A percentile compares a stretch with the other conserved stretches of the same genome.
phyloP scores from a whole-genome alignment of 495 filamentous ascomycete genomes.

The Bathelium albidoporum region DNA sequence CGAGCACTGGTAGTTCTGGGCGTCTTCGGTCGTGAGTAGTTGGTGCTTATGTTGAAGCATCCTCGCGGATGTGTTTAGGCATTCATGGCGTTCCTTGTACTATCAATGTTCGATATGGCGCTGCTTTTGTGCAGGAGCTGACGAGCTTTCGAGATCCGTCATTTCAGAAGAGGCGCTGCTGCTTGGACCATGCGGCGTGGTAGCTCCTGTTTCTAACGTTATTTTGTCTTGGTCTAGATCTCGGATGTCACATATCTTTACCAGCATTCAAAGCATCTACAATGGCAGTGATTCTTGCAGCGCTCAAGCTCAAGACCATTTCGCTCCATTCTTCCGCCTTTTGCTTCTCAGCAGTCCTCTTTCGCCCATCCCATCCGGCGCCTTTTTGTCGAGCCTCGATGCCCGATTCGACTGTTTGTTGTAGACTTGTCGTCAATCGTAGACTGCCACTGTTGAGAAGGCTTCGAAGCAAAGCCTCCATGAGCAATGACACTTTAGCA shows the following conservation, averaged over 20 bases:
- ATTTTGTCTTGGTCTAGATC: not conserved
- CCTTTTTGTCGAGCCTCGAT: not conserved
- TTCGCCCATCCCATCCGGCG: not conserved
- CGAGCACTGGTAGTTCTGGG: not conserved
- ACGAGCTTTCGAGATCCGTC: not conserved
- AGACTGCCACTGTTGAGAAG: not conserved
- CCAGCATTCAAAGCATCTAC: not conserved
- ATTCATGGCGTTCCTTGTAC: too few relatives aligned
- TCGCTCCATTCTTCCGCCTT: not conserved
- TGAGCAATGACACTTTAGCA: conserved; percentile 63
- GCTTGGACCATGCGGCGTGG: not conserved
- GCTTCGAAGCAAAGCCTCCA: conserved; percentile 54
- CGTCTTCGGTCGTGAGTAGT: not conserved
- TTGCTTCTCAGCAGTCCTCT: not conserved
- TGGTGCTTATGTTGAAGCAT: too few relatives aligned
- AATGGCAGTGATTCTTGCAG: not conserved
- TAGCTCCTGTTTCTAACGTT: not conserved
- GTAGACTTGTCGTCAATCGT: not conserved
- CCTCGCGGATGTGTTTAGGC: too few relatives aligned
- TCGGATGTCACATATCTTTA: not conserved
- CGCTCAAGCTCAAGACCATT: not conserved
- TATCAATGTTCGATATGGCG: not conserved
- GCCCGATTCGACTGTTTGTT: not conserved
- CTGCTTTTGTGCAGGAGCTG: not conserved
- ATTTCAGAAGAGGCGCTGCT: not conserved